Evolutionary conservation across 2,329 filamentous ascomycete species (phyloP).

Genomic region (Cladosporium sp.): DNA sequence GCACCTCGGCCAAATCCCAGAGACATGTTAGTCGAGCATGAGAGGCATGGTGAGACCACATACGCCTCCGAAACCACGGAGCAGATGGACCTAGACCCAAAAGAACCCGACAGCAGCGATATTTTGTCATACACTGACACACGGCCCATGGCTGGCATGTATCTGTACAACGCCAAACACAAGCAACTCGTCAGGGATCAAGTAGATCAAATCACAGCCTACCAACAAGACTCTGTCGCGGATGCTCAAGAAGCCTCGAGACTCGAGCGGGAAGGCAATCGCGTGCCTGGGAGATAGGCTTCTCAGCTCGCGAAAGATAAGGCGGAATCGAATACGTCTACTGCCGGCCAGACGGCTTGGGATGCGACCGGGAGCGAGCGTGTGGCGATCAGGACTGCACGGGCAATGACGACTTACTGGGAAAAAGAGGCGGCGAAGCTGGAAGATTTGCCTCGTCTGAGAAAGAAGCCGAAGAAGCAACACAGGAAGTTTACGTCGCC

Average conservation of each 20-base stretch:
- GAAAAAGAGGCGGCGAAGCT: background rate
- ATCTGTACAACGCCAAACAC: background rate
- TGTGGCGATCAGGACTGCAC: background rate
- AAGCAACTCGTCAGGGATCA: background rate
- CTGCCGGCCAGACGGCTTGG: background rate
- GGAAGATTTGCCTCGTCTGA: background rate
- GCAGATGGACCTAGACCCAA: background rate
- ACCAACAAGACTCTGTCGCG: background rate
- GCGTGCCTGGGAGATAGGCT: background rate
- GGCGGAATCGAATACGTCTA: background rate
- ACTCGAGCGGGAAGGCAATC: background rate
- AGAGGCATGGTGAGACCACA: background rate
- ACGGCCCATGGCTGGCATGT: background rate
- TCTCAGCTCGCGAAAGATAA: background rate
- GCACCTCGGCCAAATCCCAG: background rate
- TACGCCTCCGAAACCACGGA: background rate
- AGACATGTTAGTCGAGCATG: background rate
- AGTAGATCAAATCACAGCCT: background rate
- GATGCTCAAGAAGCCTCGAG: background rate
- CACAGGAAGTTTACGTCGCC: slow-evolving; percentile 7
- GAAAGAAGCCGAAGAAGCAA: slow-evolving; percentile 14
- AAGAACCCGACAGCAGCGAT: background rate
- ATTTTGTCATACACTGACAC: background rate
- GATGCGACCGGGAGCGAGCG: background rate
- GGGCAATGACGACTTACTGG: background rate